Evolutionary conservation across 495 filamentous ascomycete species (phyloP), one percentile per base, ranked within the genome.

Genomic region (Jackrogersella minutella): DNA sequence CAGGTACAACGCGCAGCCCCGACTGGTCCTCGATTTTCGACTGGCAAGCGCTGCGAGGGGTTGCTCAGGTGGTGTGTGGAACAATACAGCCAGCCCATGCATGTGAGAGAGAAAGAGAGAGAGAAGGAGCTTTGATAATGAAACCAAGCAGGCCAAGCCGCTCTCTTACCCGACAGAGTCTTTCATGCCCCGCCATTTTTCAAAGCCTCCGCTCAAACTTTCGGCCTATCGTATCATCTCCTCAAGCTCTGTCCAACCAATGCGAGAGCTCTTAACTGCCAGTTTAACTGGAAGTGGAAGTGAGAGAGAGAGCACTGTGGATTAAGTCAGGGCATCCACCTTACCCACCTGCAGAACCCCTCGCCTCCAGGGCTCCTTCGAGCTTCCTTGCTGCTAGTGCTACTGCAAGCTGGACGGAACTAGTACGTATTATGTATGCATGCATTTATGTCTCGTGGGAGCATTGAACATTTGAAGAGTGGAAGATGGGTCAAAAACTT

Each of bases 321-420:
- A 51, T 57, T 59, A 24, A 31, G 47, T 63, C 49, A 55, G 36
- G 59, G 51, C 60, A 47, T 59, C 66, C 69, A 69, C 69, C 64
- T 67, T 74, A 72, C 69, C 72, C 72, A 74, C 72, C 64, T 71
- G 58, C 37, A 66, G 62, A 66, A 68, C 69, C 62, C 69, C 63
- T 69, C 47, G 37, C 64, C 53, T 60, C 54, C n/a, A n/a, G n/a
- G n/a, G n/a, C n/a, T n/a, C 64, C 7, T 61, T 69, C 64, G 47
- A 66, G 65, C 68, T 69, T 62, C 63, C 41, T 59, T 46, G 41
- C 41, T 26, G 41, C 41, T 44, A 22, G 53, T 39, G 44, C 58
- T 68, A 56, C 63, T 60, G 63, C 54, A 58, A 50, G 62, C 63
- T 56, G 10, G 19, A 40, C 30, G 31, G 37, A 49, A 44, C 50